These are phyloP conservation scores for Peniophora sp. DNA, from an alignment of 1,284 basidiomycete species.

Conservation along the genomic window DNA sequence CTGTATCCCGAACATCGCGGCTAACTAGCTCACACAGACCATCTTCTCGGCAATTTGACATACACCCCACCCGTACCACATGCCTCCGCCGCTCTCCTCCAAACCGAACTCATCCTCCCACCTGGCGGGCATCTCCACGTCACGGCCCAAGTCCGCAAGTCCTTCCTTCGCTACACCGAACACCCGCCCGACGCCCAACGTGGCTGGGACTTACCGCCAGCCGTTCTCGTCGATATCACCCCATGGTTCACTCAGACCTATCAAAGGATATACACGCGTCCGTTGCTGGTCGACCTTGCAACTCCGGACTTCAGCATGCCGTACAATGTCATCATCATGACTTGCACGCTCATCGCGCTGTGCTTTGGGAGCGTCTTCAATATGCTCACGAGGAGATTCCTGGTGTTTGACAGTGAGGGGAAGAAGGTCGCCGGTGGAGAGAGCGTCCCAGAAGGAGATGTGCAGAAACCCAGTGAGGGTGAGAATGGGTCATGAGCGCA, in stretches of 20 bases:
- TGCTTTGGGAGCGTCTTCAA: constrained; percentile 94
- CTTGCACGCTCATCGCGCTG: constrained; percentile 83
- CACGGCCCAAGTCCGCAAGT: constrained; percentile 73
- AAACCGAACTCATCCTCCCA: constrained; percentile 66
- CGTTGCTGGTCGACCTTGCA: constrained; percentile 83
- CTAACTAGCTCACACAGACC: constrained; percentile 29
- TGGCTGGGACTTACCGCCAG: constrained; percentile 88
- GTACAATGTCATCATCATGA: constrained; percentile 98
- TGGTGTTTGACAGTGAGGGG: constrained; percentile 29
- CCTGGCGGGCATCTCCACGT: constrained; percentile 58
- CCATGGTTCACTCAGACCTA: no score
- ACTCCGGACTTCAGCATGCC: constrained; percentile 99
- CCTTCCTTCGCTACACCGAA: constrained; percentile 89
- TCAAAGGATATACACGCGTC: constrained; percentile 65
- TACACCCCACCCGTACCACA: constrained; percentile 69
- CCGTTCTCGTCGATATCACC: constrained; percentile 44
- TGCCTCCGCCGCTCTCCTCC: constrained; percentile 65
- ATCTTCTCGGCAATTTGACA: constrained; percentile 51
- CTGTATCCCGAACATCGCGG: constrained; percentile 4
- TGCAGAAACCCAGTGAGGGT: no score
- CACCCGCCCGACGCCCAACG: constrained; percentile 94
- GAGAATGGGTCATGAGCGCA: no score
- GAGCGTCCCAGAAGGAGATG: neutral
- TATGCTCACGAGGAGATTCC: constrained; percentile 73
- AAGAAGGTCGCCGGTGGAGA: neutral